Evolutionary conservation across 164 flowering plant species (phyloP), one percentile per base, ranked within the genome.

Genomic region (Sextonia rubra): DNA sequence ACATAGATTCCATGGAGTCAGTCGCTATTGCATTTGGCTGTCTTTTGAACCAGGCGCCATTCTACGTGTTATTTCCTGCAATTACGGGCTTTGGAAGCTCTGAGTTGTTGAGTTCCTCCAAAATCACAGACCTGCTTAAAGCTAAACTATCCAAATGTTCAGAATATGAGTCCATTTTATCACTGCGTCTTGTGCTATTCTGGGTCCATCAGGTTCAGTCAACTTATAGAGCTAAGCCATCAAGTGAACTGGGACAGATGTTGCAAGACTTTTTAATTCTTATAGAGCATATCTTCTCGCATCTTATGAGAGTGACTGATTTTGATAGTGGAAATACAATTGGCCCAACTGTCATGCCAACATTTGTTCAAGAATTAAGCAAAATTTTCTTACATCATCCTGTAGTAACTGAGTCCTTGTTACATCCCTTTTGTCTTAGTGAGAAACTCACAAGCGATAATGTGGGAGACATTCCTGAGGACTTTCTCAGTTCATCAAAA

Each of bases 331-430:
- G 81, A 47, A 30, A 64, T 30, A 37, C 47, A 72, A 65, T 23
- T 66, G 75, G 69, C 30, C 25, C 64, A 44, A 73, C 75, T 79
- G 47, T 68, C 12, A 64, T 75, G 25, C 74, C 68, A 26, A 71
- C 77, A 56, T 69, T 70, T 70, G 71, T 81, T 58, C 60, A 56
- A 68, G 86, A 89, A 71, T 83, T 86, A 58, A 87, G 77, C 47
- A 82, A 78, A 70, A 80, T 77, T n/a, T 78, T 95, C 66, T 85
- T 89, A 65, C 27, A 74, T 74, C 94, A 91, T 82, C 98, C 97
- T 70, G 86, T 83, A 52, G 82, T 90, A 29, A 56, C 56, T 44
- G 37, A 72, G 37, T 80, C 85, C 15, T 76, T 92, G 68, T 69
- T 78, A 55, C 55, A 17, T 64, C 86, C 93, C 60, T 62, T 82